phyloP scores from a whole-genome alignment of 2,329 filamentous ascomycete genomes.

The Ceratocystis destructans region DNA sequence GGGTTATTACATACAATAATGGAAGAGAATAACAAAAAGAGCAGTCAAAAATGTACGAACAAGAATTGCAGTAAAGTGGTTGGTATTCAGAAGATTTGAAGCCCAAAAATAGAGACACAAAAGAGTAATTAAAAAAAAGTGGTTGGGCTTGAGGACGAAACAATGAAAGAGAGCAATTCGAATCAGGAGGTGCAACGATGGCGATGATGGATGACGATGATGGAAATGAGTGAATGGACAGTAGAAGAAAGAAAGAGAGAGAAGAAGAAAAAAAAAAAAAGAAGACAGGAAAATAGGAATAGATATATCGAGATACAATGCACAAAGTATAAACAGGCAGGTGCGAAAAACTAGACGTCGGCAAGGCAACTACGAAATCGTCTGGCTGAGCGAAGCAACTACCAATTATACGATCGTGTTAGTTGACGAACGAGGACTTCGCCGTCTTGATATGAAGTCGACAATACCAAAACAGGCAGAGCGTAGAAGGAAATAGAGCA shows the following conservation, averaged over 20 bases:
- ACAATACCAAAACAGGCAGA: background rate
- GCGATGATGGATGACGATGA: background rate
- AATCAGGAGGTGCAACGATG: background rate
- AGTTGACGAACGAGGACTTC: background rate
- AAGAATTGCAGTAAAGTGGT: background rate
- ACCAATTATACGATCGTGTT: background rate
- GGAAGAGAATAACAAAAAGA: background rate
- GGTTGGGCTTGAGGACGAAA: background rate
- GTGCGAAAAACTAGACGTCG: background rate
- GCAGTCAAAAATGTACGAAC: background rate
- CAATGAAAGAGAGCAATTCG: background rate
- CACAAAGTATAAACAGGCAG: background rate
- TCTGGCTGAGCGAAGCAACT: background rate
- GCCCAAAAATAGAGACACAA: background rate
- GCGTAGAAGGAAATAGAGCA: background rate
- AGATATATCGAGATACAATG: background rate
- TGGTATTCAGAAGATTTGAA: background rate
- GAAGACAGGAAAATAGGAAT: background rate
- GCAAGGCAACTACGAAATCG: background rate
- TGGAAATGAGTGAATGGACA: background rate
- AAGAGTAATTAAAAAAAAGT: background rate
- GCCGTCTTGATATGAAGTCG: background rate
- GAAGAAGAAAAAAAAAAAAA: background rate
- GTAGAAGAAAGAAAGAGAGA: slow-evolving; percentile 11
- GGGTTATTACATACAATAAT: background rate